Conservation (phyloP, 1,139 yeast genomes). For the Wickerhamiella infanticola region DNA sequence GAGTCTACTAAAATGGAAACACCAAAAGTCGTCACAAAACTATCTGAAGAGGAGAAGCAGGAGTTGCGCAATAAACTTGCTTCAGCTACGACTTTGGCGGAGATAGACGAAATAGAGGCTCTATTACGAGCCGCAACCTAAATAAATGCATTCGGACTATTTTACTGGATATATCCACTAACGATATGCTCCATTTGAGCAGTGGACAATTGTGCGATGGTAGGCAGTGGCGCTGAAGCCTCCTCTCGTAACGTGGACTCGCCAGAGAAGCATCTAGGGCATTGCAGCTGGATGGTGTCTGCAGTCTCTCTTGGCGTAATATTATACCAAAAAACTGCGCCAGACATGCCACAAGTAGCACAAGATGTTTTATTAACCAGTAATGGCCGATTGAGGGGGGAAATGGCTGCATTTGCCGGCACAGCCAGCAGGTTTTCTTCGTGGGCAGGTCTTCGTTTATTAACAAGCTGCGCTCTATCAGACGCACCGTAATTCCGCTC, state of each 20-base stretch:
- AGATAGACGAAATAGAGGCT: slow-evolving; percentile 56
- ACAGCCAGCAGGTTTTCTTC: no score
- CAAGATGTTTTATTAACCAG: not conserved
- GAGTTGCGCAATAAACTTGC: slow-evolving; percentile 39
- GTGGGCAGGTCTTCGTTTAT: not conserved
- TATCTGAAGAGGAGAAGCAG: slow-evolving; percentile 40
- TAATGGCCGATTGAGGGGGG: not conserved
- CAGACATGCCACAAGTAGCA: not conserved
- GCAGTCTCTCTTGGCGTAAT: not conserved
- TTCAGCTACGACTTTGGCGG: slow-evolving; percentile 52
- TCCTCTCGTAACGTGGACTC: no score
- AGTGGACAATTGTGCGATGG: no score
- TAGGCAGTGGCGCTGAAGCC: no score
- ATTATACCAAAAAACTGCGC: not conserved
- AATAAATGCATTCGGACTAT: not conserved
- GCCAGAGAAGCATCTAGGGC: not conserved
- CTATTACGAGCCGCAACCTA: slow-evolving; percentile 28
- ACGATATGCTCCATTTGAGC: no score
- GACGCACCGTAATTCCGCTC: not conserved
- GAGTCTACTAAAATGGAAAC: slow-evolving; percentile 15
- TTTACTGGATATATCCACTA: no score
- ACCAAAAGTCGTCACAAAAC: slow-evolving; percentile 9
- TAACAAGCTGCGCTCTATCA: not conserved
- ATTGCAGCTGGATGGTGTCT: not conserved
- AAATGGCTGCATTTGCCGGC: no score